A percentile compares a stretch with the other conserved stretches of the same genome.
Conservation (phyloP, 148 eudicot species). For the Suaeda aralocaspica region DNA sequence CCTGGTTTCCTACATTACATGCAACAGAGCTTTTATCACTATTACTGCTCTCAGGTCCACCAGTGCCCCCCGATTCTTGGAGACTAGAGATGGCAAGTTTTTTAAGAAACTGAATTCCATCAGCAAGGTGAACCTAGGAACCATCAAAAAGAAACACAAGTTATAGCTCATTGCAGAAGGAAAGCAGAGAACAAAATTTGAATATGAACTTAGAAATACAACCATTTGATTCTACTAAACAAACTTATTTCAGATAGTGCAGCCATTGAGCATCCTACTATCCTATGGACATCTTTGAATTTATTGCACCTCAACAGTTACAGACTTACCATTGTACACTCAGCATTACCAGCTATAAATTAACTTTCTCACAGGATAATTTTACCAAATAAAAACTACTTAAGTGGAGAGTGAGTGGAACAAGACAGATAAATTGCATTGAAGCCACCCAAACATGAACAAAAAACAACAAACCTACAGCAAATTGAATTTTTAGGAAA, state of each 20-base stretch:
- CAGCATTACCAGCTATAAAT: neutral
- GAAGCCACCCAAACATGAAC: neutral
- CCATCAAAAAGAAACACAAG: conserved; percentile 12
- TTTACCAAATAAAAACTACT: neutral
- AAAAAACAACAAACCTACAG: neutral
- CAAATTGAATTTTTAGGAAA: neutral
- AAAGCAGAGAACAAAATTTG: neutral
- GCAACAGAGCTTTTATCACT: conserved; percentile 18
- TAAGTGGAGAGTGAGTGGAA: neutral
- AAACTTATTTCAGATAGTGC: neutral
- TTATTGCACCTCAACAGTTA: neutral
- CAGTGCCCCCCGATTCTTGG: conserved; percentile 15
- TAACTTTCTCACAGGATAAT: neutral
- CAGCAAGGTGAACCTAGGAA: conserved; percentile 68
- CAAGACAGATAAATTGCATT: neutral
- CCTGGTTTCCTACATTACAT: conserved; percentile 22
- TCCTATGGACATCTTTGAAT: neutral
- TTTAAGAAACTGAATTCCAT: conserved; percentile 71
- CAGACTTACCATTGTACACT: neutral
- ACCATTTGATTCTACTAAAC: neutral
- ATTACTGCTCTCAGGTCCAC: conserved; percentile 17
- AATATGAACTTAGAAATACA: neutral
- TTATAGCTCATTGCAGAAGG: neutral
- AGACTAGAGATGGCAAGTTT: conserved; percentile 28
- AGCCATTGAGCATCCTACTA: neutral